Conservation (phyloP, 176 grass and related monocot species). For the Lolium perenne region DNA sequence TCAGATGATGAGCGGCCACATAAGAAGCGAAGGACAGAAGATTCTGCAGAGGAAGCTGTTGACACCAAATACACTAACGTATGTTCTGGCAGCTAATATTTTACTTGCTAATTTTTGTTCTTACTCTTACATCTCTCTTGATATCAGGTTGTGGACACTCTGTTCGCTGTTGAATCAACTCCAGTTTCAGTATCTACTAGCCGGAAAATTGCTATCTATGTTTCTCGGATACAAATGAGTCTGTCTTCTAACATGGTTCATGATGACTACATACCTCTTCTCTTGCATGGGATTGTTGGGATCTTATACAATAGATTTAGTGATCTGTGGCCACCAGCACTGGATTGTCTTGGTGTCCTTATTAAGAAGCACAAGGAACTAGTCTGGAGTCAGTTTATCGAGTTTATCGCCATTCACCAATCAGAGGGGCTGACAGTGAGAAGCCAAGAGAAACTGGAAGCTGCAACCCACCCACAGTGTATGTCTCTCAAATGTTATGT, state of each 20-base stretch:
- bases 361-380: conserved; percentile 76
- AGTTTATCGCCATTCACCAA: conserved; percentile 59
- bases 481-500: conserved; percentile 36
- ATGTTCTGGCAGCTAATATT: conserved; percentile 42
- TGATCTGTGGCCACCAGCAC: conserved; percentile 74
- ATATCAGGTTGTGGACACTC: conserved; percentile 75
- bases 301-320: conserved; percentile 87
- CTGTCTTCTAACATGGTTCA: conserved; percentile 67
- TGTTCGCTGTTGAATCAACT: conserved; percentile 72
- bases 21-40: conserved; percentile 77
- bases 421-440: conserved; percentile 46
- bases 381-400: conserved; percentile 72
- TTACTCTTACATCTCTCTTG: conserved; percentile 44
- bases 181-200: conserved; percentile 76
- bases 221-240: conserved; percentile 80
- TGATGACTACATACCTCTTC: conserved; percentile 72
- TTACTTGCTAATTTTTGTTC: conserved; percentile 39
- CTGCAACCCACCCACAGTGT: conserved; percentile 60
- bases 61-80: conserved; percentile 69
- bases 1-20: conserved; percentile 56
- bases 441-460: conserved; percentile 51
- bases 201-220: conserved; percentile 66
- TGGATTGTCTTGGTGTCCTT: conserved; percentile 73
- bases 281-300: conserved; percentile 86
- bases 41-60: conserved; percentile 55